Percentiles rank a stretch among this genome's conserved stretches.
Conservation (phyloP, 768 basidiomycete species). For the Candolleomyces eurysporus region DNA sequence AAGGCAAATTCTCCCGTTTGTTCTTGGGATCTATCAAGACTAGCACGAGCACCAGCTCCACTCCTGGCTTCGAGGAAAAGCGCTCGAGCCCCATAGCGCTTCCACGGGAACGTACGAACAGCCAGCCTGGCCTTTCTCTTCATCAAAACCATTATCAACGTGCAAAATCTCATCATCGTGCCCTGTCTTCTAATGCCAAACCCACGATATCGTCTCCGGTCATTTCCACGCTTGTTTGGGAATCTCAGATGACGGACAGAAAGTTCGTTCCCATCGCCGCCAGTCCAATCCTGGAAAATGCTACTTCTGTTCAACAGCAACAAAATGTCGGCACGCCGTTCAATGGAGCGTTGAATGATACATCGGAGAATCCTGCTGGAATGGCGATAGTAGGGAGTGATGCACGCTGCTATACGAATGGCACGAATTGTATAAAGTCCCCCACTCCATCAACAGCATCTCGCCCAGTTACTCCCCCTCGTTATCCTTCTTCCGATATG, state of each 20-base stretch:
- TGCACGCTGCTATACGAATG: neutral
- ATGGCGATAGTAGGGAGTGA: neutral
- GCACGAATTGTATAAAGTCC: neutral
- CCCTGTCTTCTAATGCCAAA: conserved; percentile 8
- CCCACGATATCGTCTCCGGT: conserved; percentile 23
- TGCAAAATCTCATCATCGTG: neutral
- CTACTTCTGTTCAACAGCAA: conserved; percentile 8
- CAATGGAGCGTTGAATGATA: neutral
- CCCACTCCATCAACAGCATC: neutral
- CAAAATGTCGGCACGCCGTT: neutral
- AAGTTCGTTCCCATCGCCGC: conserved; percentile 11
- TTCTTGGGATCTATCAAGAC: neutral
- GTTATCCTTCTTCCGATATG: neutral
- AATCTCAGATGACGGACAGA: conserved; percentile 7
- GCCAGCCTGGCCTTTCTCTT: neutral
- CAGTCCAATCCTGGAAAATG: conserved; percentile 9
- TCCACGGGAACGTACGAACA: neutral
- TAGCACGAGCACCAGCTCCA: neutral
- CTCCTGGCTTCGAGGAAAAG: neutral
- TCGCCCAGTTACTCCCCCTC: neutral
- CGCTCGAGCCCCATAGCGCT: neutral
- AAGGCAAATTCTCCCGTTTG: neutral
- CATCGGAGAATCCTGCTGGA: neutral
- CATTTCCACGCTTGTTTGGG: conserved; percentile 17
- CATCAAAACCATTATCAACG: neutral